Percentiles rank a stretch among this genome's conserved stretches.
Evolutionary conservation across 2,329 filamentous ascomycete species (phyloP).

Genomic region (Sporothrix inflata): DNA sequence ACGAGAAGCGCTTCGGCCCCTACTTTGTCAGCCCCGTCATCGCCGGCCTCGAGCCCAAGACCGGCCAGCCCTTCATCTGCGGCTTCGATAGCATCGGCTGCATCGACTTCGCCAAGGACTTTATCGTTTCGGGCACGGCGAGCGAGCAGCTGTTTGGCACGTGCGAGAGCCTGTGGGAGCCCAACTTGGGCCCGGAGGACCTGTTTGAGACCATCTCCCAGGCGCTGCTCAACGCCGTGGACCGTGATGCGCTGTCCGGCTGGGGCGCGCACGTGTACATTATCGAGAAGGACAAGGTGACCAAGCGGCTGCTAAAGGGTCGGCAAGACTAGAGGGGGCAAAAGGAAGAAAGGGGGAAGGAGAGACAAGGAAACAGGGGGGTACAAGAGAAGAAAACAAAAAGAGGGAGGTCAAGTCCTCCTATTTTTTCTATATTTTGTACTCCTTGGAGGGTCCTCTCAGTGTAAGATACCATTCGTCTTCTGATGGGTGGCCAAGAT

Average conservation of each 20-base stretch:
- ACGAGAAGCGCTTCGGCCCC: slow-evolving; percentile 94
- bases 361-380: neutral
- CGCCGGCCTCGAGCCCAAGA: slow-evolving; percentile 92
- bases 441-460: neutral
- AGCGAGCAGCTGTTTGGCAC: slow-evolving; percentile 98
- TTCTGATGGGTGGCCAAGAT: slow-evolving; percentile 17
- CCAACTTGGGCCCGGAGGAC: slow-evolving; percentile 90
- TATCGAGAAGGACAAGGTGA: slow-evolving; percentile 99
- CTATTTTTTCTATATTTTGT: neutral
- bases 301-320: slow-evolving; percentile 97
- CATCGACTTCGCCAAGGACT: slow-evolving; percentile 99
- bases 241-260: slow-evolving; percentile 93
- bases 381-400: neutral
- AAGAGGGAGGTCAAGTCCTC: neutral
- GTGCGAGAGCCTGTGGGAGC: slow-evolving; percentile 97
- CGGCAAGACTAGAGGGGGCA: slow-evolving; percentile 75
- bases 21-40: slow-evolving; percentile 96
- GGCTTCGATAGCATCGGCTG: slow-evolving; percentile 99
- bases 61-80: slow-evolving; percentile 94
- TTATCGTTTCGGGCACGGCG: slow-evolving; percentile 95
- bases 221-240: slow-evolving; percentile 90
- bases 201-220: slow-evolving; percentile 99
- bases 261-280: slow-evolving; percentile 99
- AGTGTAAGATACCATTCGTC: slow-evolving; percentile 31
- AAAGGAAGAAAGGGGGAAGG: neutral